Evolutionary conservation across 768 basidiomycete species (phyloP).

Genomic region (Tricholoma matsutake): DNA sequence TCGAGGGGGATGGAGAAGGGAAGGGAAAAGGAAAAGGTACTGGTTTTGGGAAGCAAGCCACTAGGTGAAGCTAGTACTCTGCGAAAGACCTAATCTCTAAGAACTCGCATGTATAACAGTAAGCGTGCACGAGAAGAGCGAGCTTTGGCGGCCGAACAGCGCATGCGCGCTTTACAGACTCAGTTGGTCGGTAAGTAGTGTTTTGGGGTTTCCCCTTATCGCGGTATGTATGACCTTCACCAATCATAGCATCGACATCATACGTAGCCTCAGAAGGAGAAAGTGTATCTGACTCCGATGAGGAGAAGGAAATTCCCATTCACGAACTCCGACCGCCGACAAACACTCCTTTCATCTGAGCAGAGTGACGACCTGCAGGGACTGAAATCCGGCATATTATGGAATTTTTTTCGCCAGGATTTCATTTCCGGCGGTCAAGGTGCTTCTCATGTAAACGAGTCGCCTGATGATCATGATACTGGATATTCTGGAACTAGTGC

Average conservation of each 20-base stretch:
- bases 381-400: conserved; percentile 36
- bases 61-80: conserved; percentile 40
- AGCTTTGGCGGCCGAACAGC: conserved; percentile 68
- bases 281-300: conserved; percentile 10
- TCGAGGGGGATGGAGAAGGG: conserved; percentile 34
- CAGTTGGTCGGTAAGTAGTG: conserved; percentile 23
- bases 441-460: conserved; percentile 6
- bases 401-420: conserved; percentile 46
- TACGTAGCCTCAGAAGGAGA: neutral
- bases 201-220: neutral
- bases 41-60: conserved; percentile 71
- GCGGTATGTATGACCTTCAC: neutral
- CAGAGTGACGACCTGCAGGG: conserved; percentile 40
- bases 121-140: conserved; percentile 79
- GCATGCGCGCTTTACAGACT: conserved; percentile 46
- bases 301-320: conserved; percentile 32
- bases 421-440: conserved; percentile 40
- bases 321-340: conserved; percentile 48
- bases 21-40: conserved; percentile 41
- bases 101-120: conserved; percentile 31
- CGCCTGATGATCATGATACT: conserved; percentile 14
- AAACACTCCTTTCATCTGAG: conserved; percentile 47
- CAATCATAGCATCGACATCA: conserved; percentile 1
- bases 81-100: conserved; percentile 7
- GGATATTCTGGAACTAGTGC: neutral